Percentiles rank a stretch among this genome's conserved stretches.
Evolutionary conservation across 1,284 basidiomycete species (phyloP).

Genomic region (Tilletia indica): DNA sequence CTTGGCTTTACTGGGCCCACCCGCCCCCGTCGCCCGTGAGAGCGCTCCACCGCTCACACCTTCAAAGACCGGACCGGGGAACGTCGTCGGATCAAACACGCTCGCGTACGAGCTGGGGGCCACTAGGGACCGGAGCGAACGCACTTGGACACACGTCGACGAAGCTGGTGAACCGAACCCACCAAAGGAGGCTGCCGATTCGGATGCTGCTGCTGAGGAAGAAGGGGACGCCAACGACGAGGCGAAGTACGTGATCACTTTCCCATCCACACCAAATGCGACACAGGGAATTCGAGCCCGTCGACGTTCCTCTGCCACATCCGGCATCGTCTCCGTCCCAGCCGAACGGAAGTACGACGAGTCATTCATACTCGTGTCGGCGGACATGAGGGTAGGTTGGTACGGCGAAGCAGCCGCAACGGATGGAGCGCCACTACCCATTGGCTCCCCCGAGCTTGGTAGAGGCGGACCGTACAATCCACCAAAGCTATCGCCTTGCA

Average conservation of each 20-base stretch:
- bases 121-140: conserved; percentile 34
- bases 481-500: too few species aligned
- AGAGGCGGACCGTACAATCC: too few species aligned
- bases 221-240: conserved; percentile 19
- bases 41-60: conserved; percentile 31
- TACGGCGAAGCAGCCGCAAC: too few species aligned
- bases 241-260: conserved; percentile 50
- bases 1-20: conserved; percentile 34
- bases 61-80: conserved; percentile 51
- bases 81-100: conserved; percentile 45
- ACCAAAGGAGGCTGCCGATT: background rate
- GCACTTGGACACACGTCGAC: conserved; percentile 39
- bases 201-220: conserved; percentile 30
- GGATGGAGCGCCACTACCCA: too few species aligned
- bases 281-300: conserved; percentile 43
- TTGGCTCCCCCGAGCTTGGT: too few species aligned
- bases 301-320: conserved; percentile 31
- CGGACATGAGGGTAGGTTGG: too few species aligned
- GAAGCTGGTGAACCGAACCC: conserved; percentile 24
- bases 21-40: conserved; percentile 26
- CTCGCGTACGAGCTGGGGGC: conserved; percentile 39
- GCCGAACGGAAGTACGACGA: too few species aligned
- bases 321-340: too few species aligned
- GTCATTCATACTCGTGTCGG: too few species aligned
- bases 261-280: conserved; percentile 50